Percentiles rank a stretch among this genome's conserved stretches.
Conservation (phyloP, 495 filamentous ascomycete genomes). For the Beverwykella pulmonaria region DNA sequence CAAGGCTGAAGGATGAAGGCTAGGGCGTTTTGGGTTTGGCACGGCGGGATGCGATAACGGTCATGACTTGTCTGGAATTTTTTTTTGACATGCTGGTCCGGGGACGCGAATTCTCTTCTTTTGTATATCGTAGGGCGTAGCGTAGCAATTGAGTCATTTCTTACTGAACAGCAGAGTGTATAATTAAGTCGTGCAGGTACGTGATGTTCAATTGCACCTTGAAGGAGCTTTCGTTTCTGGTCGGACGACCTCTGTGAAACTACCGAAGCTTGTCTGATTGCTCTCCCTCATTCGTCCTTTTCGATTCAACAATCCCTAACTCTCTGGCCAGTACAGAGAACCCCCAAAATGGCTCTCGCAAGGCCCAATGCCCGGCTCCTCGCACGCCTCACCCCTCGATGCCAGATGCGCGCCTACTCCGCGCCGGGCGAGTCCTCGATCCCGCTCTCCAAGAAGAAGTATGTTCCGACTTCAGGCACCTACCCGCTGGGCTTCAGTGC, state of each 20-base stretch:
- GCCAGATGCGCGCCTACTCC: constrained; percentile 44
- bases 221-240: neutral
- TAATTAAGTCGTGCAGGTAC: constrained; percentile 1
- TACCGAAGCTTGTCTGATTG: neutral
- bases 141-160: constrained; percentile 1
- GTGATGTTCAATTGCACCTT: neutral
- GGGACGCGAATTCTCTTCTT: neutral
- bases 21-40: neutral
- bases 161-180: neutral
- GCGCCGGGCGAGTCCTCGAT: constrained; percentile 45
- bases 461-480: constrained; percentile 79
- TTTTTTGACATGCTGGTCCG: neutral
- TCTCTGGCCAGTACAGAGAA: neutral
- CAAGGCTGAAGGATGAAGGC: neutral
- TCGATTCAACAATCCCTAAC: neutral
- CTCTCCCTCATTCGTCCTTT: neutral
- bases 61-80: neutral
- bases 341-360: constrained; percentile 26
- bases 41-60: constrained; percentile 1
- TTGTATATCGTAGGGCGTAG: neutral
- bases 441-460: constrained; percentile 64
- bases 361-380: constrained; percentile 25
- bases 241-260: neutral
- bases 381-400: neutral
- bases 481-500: constrained; percentile 91